Conservation (phyloP, 108 stramenopile genomes). For the Pseudonitzschia delicatissima region DNA sequence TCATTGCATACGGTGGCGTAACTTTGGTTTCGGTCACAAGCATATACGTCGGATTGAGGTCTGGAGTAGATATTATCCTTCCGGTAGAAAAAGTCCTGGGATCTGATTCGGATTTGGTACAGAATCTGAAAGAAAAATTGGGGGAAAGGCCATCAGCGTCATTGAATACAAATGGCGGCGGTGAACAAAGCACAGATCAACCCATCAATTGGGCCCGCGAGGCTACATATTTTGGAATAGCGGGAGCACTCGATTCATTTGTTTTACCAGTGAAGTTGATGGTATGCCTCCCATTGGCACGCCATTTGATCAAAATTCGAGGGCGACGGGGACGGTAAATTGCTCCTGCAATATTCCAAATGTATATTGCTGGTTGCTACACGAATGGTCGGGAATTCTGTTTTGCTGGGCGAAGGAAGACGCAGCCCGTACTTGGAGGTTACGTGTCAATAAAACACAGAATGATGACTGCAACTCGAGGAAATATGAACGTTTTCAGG, state of each 20-base stretch:
- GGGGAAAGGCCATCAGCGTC: not conserved
- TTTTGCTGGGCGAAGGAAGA: too few species aligned
- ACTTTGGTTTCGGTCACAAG: not conserved
- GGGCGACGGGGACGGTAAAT: not conserved
- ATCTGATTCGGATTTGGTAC: constrained; percentile 1
- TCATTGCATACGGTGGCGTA: not conserved
- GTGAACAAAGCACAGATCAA: too few species aligned
- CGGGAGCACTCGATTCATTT: constrained; percentile 5
- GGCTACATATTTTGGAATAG: constrained; percentile 6
- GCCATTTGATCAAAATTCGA: constrained; percentile 5
- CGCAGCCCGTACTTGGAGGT: too few species aligned
- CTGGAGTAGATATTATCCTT: not conserved
- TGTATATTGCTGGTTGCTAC: too few species aligned
- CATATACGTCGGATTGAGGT: constrained; percentile 6
- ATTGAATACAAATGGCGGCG: not conserved
- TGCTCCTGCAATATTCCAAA: too few species aligned
- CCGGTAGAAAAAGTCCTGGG: constrained; percentile 6
- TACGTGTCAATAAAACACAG: too few species aligned
- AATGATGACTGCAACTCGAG: too few species aligned
- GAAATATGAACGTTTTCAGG: too few species aligned
- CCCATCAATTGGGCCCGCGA: constrained; percentile 13
- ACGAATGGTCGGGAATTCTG: too few species aligned
- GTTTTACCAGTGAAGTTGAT: constrained; percentile 8
- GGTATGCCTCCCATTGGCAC: constrained; percentile 7
- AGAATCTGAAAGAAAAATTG: not conserved